Conservation (phyloP, 257 asterid genomes). For the Hygrophila difformis region DNA sequence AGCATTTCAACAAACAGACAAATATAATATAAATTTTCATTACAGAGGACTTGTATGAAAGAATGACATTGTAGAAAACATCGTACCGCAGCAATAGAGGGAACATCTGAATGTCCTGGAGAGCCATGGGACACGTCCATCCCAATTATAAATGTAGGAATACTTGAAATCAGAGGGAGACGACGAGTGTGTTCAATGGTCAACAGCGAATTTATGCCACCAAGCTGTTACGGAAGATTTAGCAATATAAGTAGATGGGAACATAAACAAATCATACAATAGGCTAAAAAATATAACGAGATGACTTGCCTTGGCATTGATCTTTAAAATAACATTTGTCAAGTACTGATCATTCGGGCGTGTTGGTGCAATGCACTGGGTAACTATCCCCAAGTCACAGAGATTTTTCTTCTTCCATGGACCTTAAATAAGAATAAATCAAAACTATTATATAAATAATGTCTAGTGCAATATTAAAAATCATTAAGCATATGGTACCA, state of each 20-base stretch:
- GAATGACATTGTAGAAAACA: background rate
- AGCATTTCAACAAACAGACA: slow-evolving; percentile 5
- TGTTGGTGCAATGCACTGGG: slow-evolving; percentile 65
- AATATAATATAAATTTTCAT: background rate
- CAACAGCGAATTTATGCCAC: slow-evolving; percentile 57
- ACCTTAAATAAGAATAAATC: slow-evolving; percentile 30
- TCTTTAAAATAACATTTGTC: slow-evolving; percentile 57
- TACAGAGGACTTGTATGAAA: background rate
- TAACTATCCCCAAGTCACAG: slow-evolving; percentile 43
- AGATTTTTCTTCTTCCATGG: slow-evolving; percentile 68
- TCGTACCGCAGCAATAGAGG: slow-evolving; percentile 70
- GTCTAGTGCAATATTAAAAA: background rate
- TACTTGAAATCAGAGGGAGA: slow-evolving; percentile 32
- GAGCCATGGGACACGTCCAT: slow-evolving; percentile 90
- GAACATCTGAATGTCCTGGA: slow-evolving; percentile 63
- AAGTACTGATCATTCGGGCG: slow-evolving; percentile 60
- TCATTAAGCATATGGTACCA: too few relatives aligned
- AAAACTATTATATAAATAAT: background rate
- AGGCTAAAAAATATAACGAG: background rate
- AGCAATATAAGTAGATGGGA: too few relatives aligned
- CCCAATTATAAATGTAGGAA: slow-evolving; percentile 63
- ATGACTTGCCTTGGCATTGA: slow-evolving; percentile 56
- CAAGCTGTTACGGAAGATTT: slow-evolving; percentile 57
- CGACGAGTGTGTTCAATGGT: slow-evolving; percentile 26
- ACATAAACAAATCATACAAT: too few relatives aligned